These are phyloP conservation scores for Alliaria petiolata DNA, from an alignment of 345 rosid genomes.

Conservation along the genomic window DNA sequence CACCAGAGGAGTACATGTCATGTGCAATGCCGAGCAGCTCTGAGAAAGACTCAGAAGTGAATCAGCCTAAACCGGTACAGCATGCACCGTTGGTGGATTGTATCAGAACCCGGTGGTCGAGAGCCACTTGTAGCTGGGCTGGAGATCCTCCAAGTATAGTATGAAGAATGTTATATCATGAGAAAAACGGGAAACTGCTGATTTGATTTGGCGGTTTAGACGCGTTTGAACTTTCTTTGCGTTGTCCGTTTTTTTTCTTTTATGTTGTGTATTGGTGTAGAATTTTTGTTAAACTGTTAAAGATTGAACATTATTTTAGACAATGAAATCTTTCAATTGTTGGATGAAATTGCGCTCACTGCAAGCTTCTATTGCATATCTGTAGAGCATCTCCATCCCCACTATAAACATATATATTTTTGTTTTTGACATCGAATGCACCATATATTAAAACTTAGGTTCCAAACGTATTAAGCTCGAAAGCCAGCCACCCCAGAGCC, in stretches of 20 bases:
- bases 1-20: conserved; percentile 89
- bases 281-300: conserved; percentile 19
- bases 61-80: conserved; percentile 70
- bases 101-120: conserved; percentile 89
- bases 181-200: conserved; percentile 22
- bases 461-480: too few species aligned
- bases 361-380: too few species aligned
- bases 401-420: too few species aligned
- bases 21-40: conserved; percentile 50
- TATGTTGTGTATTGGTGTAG: conserved; percentile 28
- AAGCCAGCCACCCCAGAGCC: too few species aligned
- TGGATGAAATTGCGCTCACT: background rate
- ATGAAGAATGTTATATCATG: conserved; percentile 40
- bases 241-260: conserved; percentile 14
- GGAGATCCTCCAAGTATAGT: conserved; percentile 99
- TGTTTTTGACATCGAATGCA: too few species aligned
- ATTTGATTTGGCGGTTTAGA: conserved; percentile 16
- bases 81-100: conserved; percentile 97
- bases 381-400: too few species aligned
- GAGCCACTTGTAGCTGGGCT: conserved; percentile 83
- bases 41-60: conserved; percentile 51
- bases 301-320: conserved; percentile 15
- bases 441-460: too few species aligned
- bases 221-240: conserved; percentile 25
- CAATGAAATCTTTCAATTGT: conserved; percentile 35